Evolutionary conservation across 257 asterid genomes (phyloP).

Genomic region (Solanum dulcamara): DNA sequence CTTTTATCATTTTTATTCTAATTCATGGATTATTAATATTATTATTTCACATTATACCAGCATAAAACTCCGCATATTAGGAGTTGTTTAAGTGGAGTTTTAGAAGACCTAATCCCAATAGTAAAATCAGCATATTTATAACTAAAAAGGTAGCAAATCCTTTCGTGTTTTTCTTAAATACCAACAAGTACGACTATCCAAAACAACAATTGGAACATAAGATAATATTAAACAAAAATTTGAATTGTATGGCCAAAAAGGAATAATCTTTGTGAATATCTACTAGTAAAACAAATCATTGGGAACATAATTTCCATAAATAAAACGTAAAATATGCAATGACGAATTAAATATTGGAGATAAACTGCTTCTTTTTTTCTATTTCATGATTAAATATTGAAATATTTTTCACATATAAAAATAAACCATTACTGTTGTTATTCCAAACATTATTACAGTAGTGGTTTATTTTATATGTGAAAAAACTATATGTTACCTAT

Average conservation of each 20-base stretch:
- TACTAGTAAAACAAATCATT: not conserved
- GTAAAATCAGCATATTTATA: not conserved
- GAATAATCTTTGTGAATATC: not conserved
- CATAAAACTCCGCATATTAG: no score
- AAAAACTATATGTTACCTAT: not conserved
- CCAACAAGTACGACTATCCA: not conserved
- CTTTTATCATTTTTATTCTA: not conserved
- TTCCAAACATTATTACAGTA: not conserved
- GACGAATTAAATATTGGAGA: not conserved
- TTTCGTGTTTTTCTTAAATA: not conserved
- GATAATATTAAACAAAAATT: not conserved
- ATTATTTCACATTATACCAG: not conserved
- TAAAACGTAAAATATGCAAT: not conserved
- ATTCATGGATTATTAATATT: not conserved
- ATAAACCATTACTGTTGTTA: not conserved
- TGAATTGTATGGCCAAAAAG: not conserved
- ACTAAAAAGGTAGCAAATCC: not conserved
- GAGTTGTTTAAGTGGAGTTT: fast-evolving
- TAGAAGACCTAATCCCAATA: not conserved
- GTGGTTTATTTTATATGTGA: not conserved
- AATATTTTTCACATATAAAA: not conserved
- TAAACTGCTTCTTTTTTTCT: not conserved
- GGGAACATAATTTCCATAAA: not conserved
- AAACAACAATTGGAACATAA: not conserved
- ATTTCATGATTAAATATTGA: not conserved